phyloP scores from a whole-genome alignment of 495 filamentous ascomycete species.

The Evernia prunastri region DNA sequence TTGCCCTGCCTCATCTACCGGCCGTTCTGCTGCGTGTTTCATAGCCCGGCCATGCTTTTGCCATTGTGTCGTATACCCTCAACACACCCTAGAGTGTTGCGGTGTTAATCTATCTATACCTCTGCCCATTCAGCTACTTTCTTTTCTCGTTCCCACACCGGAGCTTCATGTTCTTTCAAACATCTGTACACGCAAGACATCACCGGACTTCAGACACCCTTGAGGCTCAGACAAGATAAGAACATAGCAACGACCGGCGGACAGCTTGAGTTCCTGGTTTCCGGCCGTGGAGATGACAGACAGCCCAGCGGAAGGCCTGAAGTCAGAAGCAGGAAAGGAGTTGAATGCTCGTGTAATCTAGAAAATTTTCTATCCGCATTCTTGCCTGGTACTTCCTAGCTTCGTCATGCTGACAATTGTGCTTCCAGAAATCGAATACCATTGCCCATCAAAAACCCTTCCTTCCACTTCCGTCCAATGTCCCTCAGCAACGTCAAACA shows the following conservation, averaged over 20 bases:
- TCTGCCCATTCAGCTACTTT: neutral
- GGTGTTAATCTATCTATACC: neutral
- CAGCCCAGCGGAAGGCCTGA: neutral
- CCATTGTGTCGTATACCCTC: neutral
- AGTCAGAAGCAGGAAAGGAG: neutral
- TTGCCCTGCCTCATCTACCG: neutral
- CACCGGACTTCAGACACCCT: neutral
- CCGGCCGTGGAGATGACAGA: neutral
- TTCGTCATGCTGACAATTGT: neutral
- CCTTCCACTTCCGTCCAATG: neutral
- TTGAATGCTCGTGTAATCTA: neutral
- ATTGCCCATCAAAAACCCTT: neutral
- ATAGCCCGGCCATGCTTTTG: neutral
- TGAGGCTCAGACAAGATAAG: neutral
- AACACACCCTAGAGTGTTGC: neutral
- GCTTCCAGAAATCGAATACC: neutral
- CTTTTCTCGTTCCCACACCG: neutral
- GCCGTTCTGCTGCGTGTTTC: neutral
- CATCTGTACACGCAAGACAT: neutral
- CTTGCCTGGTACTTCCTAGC: neutral
- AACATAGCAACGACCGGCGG: neutral
- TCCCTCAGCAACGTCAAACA: neutral
- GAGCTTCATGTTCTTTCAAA: neutral
- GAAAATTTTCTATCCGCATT: neutral
- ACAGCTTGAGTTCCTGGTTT: neutral